Percentiles rank a stretch among this genome's conserved stretches.
Conservation (phyloP, 2,329 filamentous ascomycete genomes). For the Aspergillus clavatus region DNA sequence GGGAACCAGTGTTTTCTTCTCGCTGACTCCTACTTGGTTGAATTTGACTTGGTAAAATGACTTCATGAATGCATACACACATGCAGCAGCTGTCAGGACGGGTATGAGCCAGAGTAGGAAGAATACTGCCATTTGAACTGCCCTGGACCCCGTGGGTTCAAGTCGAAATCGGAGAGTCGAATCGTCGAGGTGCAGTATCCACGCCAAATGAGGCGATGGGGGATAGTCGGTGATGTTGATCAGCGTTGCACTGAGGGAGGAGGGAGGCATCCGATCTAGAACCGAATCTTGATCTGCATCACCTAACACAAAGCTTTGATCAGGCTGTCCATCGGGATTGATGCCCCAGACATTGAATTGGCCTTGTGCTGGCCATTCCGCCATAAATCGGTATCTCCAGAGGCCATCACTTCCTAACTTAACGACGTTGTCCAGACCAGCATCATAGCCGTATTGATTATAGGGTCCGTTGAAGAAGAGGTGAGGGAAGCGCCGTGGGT, state of each 20-base stretch:
- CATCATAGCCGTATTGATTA: conserved; percentile 62
- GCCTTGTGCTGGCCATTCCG: conserved; percentile 58
- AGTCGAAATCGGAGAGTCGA: conserved; percentile 49
- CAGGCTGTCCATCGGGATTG: conserved; percentile 58
- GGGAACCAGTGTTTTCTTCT: conserved; percentile 44
- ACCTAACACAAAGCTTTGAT: conserved; percentile 55
- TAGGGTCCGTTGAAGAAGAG: conserved; percentile 59
- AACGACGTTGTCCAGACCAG: conserved; percentile 53
- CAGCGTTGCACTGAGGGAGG: conserved; percentile 50
- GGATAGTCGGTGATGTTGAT: conserved; percentile 58
- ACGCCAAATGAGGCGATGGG: conserved; percentile 52
- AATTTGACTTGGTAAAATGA: conserved; percentile 62
- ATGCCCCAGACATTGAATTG: conserved; percentile 65
- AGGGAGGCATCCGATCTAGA: conserved; percentile 58
- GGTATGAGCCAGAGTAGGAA: conserved; percentile 53
- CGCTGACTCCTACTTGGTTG: conserved; percentile 53
- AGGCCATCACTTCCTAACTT: conserved; percentile 45
- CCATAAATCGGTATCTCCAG: conserved; percentile 59
- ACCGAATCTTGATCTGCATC: conserved; percentile 58
- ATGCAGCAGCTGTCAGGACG: conserved; percentile 45
- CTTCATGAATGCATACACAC: conserved; percentile 55
- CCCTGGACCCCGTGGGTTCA: conserved; percentile 51
- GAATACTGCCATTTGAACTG: conserved; percentile 51
- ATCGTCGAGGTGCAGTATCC: conserved; percentile 54
- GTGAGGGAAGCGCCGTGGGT: conserved; percentile 55